These are phyloP conservation scores for Fraxinus angustifolia DNA, from an alignment of 305 asterid genomes.

Conservation along the genomic window DNA sequence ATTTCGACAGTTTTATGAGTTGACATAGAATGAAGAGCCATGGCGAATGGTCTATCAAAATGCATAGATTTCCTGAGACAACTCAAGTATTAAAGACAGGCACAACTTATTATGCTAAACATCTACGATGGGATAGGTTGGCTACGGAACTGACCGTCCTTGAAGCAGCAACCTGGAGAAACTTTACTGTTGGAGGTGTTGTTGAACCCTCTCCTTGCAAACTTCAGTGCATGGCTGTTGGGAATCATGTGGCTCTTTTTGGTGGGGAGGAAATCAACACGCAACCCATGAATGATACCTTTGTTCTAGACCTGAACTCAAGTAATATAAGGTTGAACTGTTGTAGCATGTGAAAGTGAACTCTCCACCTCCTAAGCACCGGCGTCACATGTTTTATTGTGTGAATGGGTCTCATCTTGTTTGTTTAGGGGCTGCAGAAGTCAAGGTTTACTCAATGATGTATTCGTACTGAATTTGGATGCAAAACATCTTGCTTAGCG, in stretches of 20 bases:
- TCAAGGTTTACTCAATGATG: not conserved
- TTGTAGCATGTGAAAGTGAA: slow-evolving; percentile 53
- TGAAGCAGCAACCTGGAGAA: slow-evolving; percentile 87
- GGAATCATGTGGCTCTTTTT: slow-evolving; percentile 59
- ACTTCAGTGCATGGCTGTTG: slow-evolving; percentile 68
- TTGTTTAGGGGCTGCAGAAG: not conserved
- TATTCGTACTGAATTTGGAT: too few species aligned
- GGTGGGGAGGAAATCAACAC: slow-evolving; percentile 90
- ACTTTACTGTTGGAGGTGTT: slow-evolving; percentile 67
- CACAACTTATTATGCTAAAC: slow-evolving; percentile 66
- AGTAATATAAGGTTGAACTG: slow-evolving; percentile 61
- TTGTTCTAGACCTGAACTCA: slow-evolving; percentile 76
- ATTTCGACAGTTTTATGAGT: slow-evolving; percentile 57
- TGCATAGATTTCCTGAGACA: slow-evolving; percentile 78
- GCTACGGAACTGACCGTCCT: slow-evolving; percentile 84
- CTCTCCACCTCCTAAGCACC: slow-evolving; percentile 41
- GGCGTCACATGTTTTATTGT: slow-evolving; percentile 3
- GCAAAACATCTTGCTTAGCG: not conserved
- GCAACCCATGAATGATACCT: slow-evolving; percentile 93
- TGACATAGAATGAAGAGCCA: slow-evolving; percentile 62
- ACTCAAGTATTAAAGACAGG: slow-evolving; percentile 55
- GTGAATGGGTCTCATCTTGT: not conserved
- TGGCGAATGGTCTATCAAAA: slow-evolving; percentile 44
- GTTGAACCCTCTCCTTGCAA: slow-evolving; percentile 69
- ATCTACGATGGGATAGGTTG: slow-evolving; percentile 78